Conservation (phyloP, 2,329 filamentous ascomycete genomes). For the Leptodontidium sp. region DNA sequence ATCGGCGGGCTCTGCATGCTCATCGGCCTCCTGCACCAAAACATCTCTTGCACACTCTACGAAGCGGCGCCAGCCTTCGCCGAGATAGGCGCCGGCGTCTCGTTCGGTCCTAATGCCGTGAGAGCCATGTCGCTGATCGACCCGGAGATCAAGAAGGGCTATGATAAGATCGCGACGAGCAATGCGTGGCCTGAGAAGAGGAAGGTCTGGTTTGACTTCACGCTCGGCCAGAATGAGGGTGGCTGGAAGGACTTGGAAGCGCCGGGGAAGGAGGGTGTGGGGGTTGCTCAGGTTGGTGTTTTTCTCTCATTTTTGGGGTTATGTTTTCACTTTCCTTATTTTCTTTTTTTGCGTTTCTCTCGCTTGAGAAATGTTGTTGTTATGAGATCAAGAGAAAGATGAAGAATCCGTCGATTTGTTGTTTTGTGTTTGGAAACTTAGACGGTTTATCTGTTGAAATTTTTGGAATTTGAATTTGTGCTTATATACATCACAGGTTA, state of each 20-base stretch:
- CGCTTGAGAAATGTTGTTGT: neutral
- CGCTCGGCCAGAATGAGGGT: conserved; percentile 38
- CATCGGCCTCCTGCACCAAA: conserved; percentile 44
- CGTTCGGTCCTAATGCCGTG: conserved; percentile 45
- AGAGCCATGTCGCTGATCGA: conserved; percentile 44
- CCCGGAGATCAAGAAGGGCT: conserved; percentile 40
- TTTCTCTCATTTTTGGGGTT: neutral
- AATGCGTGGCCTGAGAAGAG: conserved; percentile 41
- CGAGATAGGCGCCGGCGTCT: conserved; percentile 46
- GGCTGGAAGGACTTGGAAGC: conserved; percentile 36
- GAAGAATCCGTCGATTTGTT: neutral
- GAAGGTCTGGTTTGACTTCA: conserved; percentile 44
- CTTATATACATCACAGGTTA: conserved; percentile 18
- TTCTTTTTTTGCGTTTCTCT: neutral
- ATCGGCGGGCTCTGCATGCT: conserved; percentile 44
- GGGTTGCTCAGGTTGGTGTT: conserved; percentile 25
- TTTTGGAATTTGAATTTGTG: no score
- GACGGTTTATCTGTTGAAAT: neutral
- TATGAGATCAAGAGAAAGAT: neutral
- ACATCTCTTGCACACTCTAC: conserved; percentile 44
- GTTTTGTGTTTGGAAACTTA: no score
- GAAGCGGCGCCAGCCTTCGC: conserved; percentile 45
- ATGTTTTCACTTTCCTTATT: neutral
- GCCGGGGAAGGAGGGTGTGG: conserved; percentile 33
- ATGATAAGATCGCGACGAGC: conserved; percentile 37